Conservation (phyloP, 495 filamentous ascomycete genomes). For the Extremus antarcticus region DNA sequence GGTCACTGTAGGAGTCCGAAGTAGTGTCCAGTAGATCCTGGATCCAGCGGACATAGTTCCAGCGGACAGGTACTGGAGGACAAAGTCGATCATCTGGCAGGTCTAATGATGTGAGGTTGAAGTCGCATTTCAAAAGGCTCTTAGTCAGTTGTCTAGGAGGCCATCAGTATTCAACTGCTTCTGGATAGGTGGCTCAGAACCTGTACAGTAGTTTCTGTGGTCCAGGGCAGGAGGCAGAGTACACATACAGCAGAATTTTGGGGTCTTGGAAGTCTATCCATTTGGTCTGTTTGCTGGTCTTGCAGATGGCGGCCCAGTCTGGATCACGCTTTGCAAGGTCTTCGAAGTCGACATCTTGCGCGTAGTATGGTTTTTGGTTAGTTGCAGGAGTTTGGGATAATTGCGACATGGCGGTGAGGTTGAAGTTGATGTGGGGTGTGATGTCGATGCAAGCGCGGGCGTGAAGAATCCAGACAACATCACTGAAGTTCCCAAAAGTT, state of each 20-base stretch:
- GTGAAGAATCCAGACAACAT: no score
- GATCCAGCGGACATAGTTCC: slow-evolving; percentile 88
- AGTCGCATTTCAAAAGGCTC: slow-evolving; percentile 64
- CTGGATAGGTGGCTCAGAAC: no score
- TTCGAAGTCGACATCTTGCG: slow-evolving; percentile 51
- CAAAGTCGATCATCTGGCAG: slow-evolving; percentile 73
- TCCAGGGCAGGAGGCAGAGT: no score
- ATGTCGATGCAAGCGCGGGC: no score
- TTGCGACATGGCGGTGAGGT: not conserved
- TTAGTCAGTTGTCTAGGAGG: slow-evolving; percentile 71
- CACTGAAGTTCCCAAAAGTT: no score
- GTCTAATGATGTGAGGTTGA: slow-evolving; percentile 52
- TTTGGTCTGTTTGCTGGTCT: slow-evolving; percentile 40
- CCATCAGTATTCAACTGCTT: no score
- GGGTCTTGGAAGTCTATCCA: slow-evolving; percentile 73
- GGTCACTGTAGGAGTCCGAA: slow-evolving; percentile 38
- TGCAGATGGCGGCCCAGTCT: slow-evolving; percentile 43
- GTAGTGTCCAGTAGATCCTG: slow-evolving; percentile 76
- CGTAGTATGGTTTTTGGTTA: slow-evolving; percentile 39
- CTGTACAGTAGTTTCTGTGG: no score
- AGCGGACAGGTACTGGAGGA: slow-evolving; percentile 58
- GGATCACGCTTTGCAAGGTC: slow-evolving; percentile 45
- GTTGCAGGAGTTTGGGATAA: not conserved
- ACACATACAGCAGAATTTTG: slow-evolving; percentile 51
- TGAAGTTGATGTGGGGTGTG: not conserved